Base-by-base conservation (phyloP, 768 basidiomycete genomes). In the Aureoboletus auriporus region DNA sequence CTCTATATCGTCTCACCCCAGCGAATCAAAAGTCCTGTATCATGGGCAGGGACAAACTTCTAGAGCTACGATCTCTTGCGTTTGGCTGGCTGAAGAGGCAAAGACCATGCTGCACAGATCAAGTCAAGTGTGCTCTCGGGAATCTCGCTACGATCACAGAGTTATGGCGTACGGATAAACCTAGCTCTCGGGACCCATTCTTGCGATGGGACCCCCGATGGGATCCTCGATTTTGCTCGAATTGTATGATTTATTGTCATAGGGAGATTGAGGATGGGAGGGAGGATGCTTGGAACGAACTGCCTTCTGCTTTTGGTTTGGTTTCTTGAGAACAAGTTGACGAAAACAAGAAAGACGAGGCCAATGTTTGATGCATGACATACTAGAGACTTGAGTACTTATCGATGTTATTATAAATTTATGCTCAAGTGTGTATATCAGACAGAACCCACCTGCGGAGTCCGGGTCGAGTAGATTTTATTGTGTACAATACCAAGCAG, bases 241-340 rank as follows among this genome's bases (percentile, higher is more conserved):
- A 43, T 8, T 61, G 59, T 27, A 51, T 42, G 51, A 20, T 61
- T 27, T 55, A 58, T 42, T 62, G 56, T 48, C 59, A 62, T 1
- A 47, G 59, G 41, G 56, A 62, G 44, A 62, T 62, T 9, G 59
- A 61, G 33, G 59, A 61, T 26, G 59, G 56, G 17, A 54, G 59
- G 39, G 60, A 62, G 34, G 60, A 61, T 11, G 59, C 56, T 34
- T 61, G 59, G 59, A 29, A 39, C n/a, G 49, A 30, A 10, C 17
- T 61, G 2, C 56, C 59, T 2, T 47, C 51, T 26, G 60, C 59
- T 10, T 62, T 62, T 8, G 59, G 59, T 1, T 50, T 61, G 23
- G 20, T 12, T 34, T 50, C 59, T 46, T 51, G 53, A 42, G 60
- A 51, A 39, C 37, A 17, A 8, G 12, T 12, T 14, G 33, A 33